Conservation (phyloP, 805 yeast species). For the Barnettozyma siamensis region DNA sequence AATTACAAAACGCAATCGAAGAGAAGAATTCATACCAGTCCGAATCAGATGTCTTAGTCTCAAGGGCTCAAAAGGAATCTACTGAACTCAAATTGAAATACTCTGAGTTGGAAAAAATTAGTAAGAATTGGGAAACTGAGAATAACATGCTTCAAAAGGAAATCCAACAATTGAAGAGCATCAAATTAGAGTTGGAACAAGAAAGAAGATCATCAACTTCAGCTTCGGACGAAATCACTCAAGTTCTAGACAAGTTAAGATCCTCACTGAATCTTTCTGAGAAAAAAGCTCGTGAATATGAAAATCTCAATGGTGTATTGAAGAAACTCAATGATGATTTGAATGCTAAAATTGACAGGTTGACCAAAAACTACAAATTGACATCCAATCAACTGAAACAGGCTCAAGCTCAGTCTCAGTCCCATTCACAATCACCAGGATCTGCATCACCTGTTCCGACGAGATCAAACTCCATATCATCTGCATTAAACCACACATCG, state of each 20-base stretch:
- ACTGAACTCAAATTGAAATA: constrained; percentile 51
- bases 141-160: constrained; percentile 26
- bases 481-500: constrained; percentile 19
- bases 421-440: constrained; percentile 13
- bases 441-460: constrained; percentile 26
- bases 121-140: constrained; percentile 33
- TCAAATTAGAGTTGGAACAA: constrained; percentile 26
- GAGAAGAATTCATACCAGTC: constrained; percentile 59
- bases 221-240: constrained; percentile 28
- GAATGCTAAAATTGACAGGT: constrained; percentile 58
- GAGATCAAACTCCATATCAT: constrained; percentile 32
- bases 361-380: constrained; percentile 64
- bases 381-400: constrained; percentile 46
- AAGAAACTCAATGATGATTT: constrained; percentile 61
- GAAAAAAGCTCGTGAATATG: constrained; percentile 48
- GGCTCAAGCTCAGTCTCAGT: constrained; percentile 5
- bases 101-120: constrained; percentile 33
- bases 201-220: constrained; percentile 22
- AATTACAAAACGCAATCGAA: constrained; percentile 45
- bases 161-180: constrained; percentile 26
- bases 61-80: constrained; percentile 57
- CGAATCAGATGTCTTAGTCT: constrained; percentile 41
- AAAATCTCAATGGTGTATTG: constrained; percentile 45
- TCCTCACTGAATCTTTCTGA: constrained; percentile 47
- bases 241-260: constrained; percentile 39